Conservation (phyloP, 495 filamentous ascomycete genomes). For the Articulospora tetracladia region DNA sequence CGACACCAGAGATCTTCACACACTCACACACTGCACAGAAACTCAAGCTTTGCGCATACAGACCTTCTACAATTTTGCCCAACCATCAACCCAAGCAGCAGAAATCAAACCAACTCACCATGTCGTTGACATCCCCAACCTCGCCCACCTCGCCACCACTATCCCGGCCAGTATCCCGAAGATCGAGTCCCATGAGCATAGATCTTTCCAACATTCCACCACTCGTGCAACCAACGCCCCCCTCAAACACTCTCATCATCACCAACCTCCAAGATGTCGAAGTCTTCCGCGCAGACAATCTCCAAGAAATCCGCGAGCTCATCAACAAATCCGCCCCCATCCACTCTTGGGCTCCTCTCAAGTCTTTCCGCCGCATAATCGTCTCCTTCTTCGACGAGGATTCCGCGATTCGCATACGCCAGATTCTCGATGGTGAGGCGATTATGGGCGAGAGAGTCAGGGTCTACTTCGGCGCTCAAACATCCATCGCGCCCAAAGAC, state of each 20-base stretch:
- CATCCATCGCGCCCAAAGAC: slow-evolving; percentile 50
- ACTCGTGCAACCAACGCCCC: slow-evolving; percentile 71
- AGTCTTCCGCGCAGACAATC: slow-evolving; percentile 75
- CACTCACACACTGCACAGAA: not conserved
- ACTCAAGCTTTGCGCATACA: not conserved
- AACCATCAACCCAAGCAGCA: not conserved
- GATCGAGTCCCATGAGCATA: slow-evolving; percentile 57
- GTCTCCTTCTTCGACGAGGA: slow-evolving; percentile 75
- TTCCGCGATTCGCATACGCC: slow-evolving; percentile 68
- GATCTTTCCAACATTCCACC: slow-evolving; percentile 80
- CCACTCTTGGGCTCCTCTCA: slow-evolving; percentile 86
- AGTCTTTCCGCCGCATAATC: slow-evolving; percentile 87
- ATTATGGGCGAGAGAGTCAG: slow-evolving; percentile 68
- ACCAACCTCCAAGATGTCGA: slow-evolving; percentile 76
- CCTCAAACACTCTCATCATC: slow-evolving; percentile 92
- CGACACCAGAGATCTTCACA: not conserved
- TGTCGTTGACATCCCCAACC: slow-evolving; percentile 13
- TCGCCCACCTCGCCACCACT: slow-evolving; percentile 20
- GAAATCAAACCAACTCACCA: not conserved
- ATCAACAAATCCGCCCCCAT: slow-evolving; percentile 67
- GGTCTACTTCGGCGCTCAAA: slow-evolving; percentile 87
- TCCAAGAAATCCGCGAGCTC: slow-evolving; percentile 69
- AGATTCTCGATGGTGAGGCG: slow-evolving; percentile 64
- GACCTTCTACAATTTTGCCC: not conserved
- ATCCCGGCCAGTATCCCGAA: slow-evolving; percentile 17